Percentiles rank a stretch among this genome's conserved stretches.
phyloP scores from a whole-genome alignment of 139 green algal species.

The Chlorella vulgaris region DNA sequence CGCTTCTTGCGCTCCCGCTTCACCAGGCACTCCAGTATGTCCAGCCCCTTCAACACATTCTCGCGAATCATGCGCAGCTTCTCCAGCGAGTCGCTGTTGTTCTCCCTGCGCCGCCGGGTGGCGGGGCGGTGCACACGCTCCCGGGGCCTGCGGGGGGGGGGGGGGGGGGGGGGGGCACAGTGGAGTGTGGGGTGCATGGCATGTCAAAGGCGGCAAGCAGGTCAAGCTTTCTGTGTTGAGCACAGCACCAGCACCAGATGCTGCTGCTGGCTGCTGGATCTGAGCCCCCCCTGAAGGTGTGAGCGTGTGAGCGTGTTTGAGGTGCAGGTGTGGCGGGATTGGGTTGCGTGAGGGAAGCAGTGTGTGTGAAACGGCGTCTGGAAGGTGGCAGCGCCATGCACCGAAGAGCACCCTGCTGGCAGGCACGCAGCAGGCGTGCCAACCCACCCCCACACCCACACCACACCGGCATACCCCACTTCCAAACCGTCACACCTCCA shows the following conservation, averaged over 20 bases:
- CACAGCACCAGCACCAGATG: background rate
- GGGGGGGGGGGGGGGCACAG: background rate
- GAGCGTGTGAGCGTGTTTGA: background rate
- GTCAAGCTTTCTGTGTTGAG: background rate
- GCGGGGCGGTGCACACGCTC: constrained; percentile 90
- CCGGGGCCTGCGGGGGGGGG: constrained; percentile 63
- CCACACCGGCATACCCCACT: background rate
- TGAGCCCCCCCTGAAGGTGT: too few relatives aligned
- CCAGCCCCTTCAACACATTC: constrained; percentile 63
- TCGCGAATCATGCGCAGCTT: constrained; percentile 78
- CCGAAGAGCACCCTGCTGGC: too few relatives aligned
- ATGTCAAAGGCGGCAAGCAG: background rate
- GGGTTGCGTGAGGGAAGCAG: background rate
- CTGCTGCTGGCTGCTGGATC: too few relatives aligned
- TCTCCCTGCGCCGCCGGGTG: constrained; percentile 84
- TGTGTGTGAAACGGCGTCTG: too few relatives aligned
- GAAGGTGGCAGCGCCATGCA: background rate
- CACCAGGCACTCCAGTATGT: constrained; percentile 69
- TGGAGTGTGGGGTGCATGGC: background rate
- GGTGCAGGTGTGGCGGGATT: background rate
- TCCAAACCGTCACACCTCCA: background rate
- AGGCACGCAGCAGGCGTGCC: too few relatives aligned
- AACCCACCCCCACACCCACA: background rate
- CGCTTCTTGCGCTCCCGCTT: constrained; percentile 78
- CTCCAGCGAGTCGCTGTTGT: constrained; percentile 79